Base-by-base conservation (phyloP, 306 rosid genomes). In the Prinsepia uniflora region DNA sequence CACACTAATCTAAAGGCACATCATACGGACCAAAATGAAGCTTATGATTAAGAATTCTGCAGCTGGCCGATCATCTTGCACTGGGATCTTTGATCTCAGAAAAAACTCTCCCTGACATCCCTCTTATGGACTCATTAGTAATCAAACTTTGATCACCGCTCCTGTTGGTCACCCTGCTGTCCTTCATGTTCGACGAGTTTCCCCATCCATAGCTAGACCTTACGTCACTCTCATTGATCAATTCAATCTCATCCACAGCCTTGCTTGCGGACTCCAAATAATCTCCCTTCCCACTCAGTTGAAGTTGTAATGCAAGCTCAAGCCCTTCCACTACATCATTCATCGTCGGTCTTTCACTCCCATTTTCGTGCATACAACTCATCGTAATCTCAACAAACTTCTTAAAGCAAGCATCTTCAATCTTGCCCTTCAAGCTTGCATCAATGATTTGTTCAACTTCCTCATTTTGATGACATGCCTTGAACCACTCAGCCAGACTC, bases 341-440 rank as follows among this genome's bases (percentile, higher is more conserved):
- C 83, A 79, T 79, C 2, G 76, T 74, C 14, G 83, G 79, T 36
- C 83, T 61, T 7, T 68, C 76, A 0, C 19, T 54, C 9, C 83
- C 80, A 20, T 70, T 53, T 36, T 80, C 84, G 7, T 15, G 52
- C 55, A 67, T 43, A 39, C 84, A 80, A 1, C 62, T 72, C 46
- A 75, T 6, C 0, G 75, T 68, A 2, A 73, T 41, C 8, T 76
- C 78, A 8, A 56, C 36, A 14, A 34, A 76, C 43, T 39, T 80
- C 8, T 69, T 69, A 17, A 79, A 43, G 3, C 83, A 59, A 22
- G 43, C 75, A 4, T 40, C 41, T 36, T 22, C 69, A 67, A 78
- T 72, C 65, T 43, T 66, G 12, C 72, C 68, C 39, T 9, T 40
- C 39, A 79, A 47, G 30, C 24, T 10, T 0, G 68, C 24, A 6